These are phyloP conservation scores for Moelleriella libera DNA, from an alignment of 2,329 filamentous ascomycete species.

Conservation along the genomic window DNA sequence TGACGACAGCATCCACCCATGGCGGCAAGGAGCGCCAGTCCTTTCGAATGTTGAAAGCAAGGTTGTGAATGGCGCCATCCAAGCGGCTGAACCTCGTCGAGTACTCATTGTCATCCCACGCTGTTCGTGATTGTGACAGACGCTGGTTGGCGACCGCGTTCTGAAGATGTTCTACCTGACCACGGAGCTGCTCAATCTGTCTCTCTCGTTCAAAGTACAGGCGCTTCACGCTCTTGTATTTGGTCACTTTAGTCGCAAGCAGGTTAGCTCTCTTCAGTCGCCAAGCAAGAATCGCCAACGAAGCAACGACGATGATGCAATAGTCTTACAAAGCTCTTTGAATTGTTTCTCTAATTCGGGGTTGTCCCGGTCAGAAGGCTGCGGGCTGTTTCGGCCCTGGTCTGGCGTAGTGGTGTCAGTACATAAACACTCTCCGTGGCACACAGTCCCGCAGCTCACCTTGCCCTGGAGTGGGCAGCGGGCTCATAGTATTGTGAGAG, in stretches of 20 bases:
- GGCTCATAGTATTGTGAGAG: constrained; percentile 27
- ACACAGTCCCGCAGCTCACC: constrained; percentile 11
- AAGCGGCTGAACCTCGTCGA: constrained; percentile 75
- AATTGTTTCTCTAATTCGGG: constrained; percentile 38
- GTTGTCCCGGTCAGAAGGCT: constrained; percentile 33
- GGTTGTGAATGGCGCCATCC: constrained; percentile 85
- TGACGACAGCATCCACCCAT: constrained; percentile 71
- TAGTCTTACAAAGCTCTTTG: constrained; percentile 44
- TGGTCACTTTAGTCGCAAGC: constrained; percentile 48
- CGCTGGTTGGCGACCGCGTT: constrained; percentile 96
- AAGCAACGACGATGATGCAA: too few relatives aligned
- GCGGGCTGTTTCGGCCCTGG: constrained; percentile 41
- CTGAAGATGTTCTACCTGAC: constrained; percentile 85
- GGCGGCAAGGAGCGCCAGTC: constrained; percentile 72
- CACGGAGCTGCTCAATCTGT: constrained; percentile 77
- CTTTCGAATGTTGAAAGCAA: constrained; percentile 92
- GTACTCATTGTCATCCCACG: constrained; percentile 92
- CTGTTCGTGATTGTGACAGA: constrained; percentile 84
- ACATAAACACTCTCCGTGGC: constrained; percentile 25
- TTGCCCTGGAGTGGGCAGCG: constrained; percentile 22
- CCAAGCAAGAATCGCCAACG: too few relatives aligned
- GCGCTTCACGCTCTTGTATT: constrained; percentile 96
- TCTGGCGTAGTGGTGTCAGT: too few relatives aligned
- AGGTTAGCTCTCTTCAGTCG: not conserved
- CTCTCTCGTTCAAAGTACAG: constrained; percentile 93